Evolutionary conservation across 768 basidiomycete species (phyloP), one percentile per base, ranked within the genome.

Genomic region (Amanita inopinata): DNA sequence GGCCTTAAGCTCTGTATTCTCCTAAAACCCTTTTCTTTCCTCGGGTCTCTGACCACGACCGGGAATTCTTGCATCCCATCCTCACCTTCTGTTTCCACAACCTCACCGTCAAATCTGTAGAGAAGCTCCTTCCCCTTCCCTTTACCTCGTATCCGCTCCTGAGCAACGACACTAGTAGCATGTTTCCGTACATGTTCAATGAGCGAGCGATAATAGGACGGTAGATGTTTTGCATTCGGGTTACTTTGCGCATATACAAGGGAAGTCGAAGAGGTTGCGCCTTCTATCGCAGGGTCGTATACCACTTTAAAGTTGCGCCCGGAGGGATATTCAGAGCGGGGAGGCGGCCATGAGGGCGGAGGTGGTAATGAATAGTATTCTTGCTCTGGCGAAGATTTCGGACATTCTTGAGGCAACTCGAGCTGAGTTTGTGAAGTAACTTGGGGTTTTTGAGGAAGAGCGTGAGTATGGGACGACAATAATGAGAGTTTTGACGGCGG

Each of bases 61-160:
- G 65, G 65, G 2, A 60, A 60, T 51, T 63, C 62, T 33, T 42
- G 47, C 47, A 59, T 49, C 42, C 51, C 58, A 39, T 49, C 56
- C 24, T 52, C 51, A 19, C 50, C 52, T 3, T 50, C 73, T 1
- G 62, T 63, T 3, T 66, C 64, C 36, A 76, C 54, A 5, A 71
- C 68, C 48, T 78, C 71, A 0, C 83, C 83, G 28, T 72, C 71
- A 43, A 65, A 74, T 31, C 83, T 55, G 2, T 62, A 51, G 40
- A 82, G 54, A 24, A 62, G 57, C 56, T 80, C 78, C 55, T 76
- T 78, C 2, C 79, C 80, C 50, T 78, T 79, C 4, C 68, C 71
- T 54, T 83, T 83, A 4, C 76, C 76, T 47, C 69, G 70, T 8
- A 83, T 69, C 41, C 81, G 63, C 33, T 69, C 66, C 37, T 60